Evolutionary conservation across 345 rosid species (phyloP).

Genomic region (Diplotaxis tenuifolia): DNA sequence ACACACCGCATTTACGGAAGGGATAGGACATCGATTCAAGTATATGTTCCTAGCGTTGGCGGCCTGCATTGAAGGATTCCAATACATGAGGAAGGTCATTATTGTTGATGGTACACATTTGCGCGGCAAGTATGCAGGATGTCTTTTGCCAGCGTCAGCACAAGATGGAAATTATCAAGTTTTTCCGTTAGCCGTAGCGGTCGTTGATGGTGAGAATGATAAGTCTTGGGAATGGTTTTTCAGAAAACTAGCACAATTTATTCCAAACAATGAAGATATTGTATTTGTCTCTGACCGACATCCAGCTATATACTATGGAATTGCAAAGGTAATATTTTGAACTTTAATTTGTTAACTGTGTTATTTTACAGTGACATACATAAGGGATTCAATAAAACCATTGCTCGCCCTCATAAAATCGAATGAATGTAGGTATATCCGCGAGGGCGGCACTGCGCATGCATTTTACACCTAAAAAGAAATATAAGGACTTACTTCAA

Average conservation of each 20-base stretch:
- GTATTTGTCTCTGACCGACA: neutral
- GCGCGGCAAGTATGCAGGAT: neutral
- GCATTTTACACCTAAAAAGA: too few species aligned
- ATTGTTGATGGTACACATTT: neutral
- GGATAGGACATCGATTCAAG: neutral
- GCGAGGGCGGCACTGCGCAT: too few species aligned
- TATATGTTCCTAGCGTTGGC: neutral
- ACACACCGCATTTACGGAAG: neutral
- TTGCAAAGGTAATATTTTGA: neutral
- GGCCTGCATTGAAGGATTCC: neutral
- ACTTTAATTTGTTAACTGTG: too few species aligned
- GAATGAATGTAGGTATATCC: too few species aligned
- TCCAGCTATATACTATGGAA: neutral
- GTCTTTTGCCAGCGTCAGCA: neutral
- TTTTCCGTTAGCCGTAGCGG: neutral
- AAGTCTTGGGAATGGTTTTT: neutral
- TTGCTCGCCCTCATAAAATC: too few species aligned
- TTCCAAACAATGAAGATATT: neutral
- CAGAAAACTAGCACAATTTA: neutral
- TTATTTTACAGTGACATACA: too few species aligned
- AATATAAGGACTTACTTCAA: too few species aligned
- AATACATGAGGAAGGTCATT: neutral
- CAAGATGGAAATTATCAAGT: neutral
- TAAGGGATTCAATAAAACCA: too few species aligned
- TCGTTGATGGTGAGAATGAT: neutral